These are phyloP conservation scores for Mortierella sp. DNA, from an alignment of 371 early-diverging fungal genomes.

Conservation along the genomic window DNA sequence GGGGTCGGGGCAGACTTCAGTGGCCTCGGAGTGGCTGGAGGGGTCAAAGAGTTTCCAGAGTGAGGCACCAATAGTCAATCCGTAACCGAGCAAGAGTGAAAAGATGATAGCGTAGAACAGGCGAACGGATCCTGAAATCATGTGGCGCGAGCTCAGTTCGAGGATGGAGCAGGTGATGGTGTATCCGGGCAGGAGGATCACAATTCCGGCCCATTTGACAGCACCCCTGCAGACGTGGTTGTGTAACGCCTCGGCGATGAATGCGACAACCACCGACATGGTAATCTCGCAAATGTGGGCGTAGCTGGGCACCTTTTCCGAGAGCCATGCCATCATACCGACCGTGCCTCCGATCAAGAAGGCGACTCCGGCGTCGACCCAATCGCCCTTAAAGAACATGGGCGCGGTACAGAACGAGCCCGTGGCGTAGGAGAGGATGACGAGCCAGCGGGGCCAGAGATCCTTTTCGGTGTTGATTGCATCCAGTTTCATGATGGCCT, in stretches of 20 bases:
- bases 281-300: slow-evolving; percentile 77
- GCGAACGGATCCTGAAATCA: slow-evolving; percentile 85
- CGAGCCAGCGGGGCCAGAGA: slow-evolving; percentile 63
- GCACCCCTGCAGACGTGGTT: slow-evolving; percentile 67
- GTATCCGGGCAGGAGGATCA: slow-evolving; percentile 81
- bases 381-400: slow-evolving; percentile 74
- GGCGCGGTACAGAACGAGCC: slow-evolving; percentile 72
- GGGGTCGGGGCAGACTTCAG: slow-evolving; percentile 26
- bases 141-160: slow-evolving; percentile 85
- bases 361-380: slow-evolving; percentile 73
- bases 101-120: slow-evolving; percentile 84
- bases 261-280: slow-evolving; percentile 71
- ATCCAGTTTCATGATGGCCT: slow-evolving; percentile 70
- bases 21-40: slow-evolving; percentile 25
- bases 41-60: slow-evolving; percentile 61
- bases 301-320: slow-evolving; percentile 73
- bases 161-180: slow-evolving; percentile 80
- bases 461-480: slow-evolving; percentile 66
- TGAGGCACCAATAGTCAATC: slow-evolving; percentile 77
- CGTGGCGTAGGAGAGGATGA: slow-evolving; percentile 67
- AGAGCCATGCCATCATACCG: slow-evolving; percentile 69
- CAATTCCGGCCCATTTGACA: slow-evolving; percentile 72
- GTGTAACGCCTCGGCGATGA: slow-evolving; percentile 66
- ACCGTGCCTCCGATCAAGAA: slow-evolving; percentile 71
- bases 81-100: slow-evolving; percentile 81